Base-by-base conservation (phyloP, 179 eudicot species). In the Patellifolia procumbens region DNA sequence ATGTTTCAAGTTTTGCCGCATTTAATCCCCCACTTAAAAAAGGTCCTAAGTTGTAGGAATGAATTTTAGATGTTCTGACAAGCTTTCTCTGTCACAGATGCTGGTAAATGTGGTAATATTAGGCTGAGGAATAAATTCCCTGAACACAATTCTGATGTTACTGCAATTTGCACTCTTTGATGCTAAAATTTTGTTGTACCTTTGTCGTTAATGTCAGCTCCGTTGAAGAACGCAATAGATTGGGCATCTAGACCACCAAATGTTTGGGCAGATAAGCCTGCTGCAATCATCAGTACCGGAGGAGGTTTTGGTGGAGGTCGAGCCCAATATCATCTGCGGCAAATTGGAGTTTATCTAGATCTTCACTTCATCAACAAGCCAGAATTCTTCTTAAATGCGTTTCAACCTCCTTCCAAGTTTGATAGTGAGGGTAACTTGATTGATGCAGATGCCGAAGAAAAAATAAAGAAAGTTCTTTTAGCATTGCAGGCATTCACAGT, bases 201-300 rank as follows among this genome's bases (percentile, higher is more conserved):
- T 58, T 62, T 79, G 12, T 55, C 62, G 35, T 76, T 35, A 26
- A 51, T 68, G 59, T 59, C 76, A 92, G 98, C 86, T 71, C 96
- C 94, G 52, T 64, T 94, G 83, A 94, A 94, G 82, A 94, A 94
- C 74, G 96, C 94, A 7, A 72, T 94, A 24, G 97, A 92, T 72
- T 94, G 97, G 97, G 96, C 87, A 62, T 94, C 98, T 22, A 84
- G 94, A 82, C 79, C 93, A 0, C 94, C 96, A 72, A 94, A 92
- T 78, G 87, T 82, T 37, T 94, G 94, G 92, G 96, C 91, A 34
- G 88, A 86, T 72, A 94, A 92, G 83, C 75, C 94, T 11, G 94
- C 91, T 74, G 98, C 98, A 53, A 86, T 91, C 5, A 56, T 92
- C 31, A 94, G 97, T 71, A 80, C 92, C 0, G 97, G 93, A 34